Evolutionary conservation across 805 yeast species (phyloP).

Genomic region (Ogataea parapolymorpha): DNA sequence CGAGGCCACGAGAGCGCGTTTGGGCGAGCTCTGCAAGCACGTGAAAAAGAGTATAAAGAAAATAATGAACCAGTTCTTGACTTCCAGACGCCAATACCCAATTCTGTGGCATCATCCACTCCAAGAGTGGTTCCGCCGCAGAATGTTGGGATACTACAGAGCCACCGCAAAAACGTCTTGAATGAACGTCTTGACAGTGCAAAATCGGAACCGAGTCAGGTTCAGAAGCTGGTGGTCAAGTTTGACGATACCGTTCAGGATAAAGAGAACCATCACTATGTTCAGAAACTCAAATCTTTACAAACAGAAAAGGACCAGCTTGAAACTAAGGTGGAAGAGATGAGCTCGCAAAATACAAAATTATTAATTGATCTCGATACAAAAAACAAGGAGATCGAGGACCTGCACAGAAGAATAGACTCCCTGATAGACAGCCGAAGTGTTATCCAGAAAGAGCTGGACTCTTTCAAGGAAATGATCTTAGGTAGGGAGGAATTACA

Average conservation of each 20-base stretch:
- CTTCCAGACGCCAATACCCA: slow-evolving; percentile 13
- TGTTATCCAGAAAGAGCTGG: slow-evolving; percentile 6
- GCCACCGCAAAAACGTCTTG: background rate
- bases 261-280: background rate
- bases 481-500: background rate
- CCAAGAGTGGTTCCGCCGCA: slow-evolving; percentile 5
- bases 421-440: background rate
- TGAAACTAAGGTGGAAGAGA: background rate
- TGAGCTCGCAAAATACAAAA: background rate
- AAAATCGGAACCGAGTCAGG: background rate
- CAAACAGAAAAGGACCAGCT: slow-evolving; percentile 1
- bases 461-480: slow-evolving; percentile 1
- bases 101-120: slow-evolving; percentile 15
- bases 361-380: background rate
- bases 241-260: background rate
- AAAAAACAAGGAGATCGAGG: background rate
- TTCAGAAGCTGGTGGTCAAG: slow-evolving; percentile 1
- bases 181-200: background rate
- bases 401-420: slow-evolving; percentile 1
- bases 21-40: slow-evolving; percentile 1
- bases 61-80: background rate
- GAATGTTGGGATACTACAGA: slow-evolving; percentile 2
- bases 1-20: slow-evolving; percentile 7
- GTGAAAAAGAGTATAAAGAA: background rate
- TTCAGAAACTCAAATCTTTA: background rate